Base-by-base conservation (phyloP, 345 rosid genomes). In the Jatropha curcas region DNA sequence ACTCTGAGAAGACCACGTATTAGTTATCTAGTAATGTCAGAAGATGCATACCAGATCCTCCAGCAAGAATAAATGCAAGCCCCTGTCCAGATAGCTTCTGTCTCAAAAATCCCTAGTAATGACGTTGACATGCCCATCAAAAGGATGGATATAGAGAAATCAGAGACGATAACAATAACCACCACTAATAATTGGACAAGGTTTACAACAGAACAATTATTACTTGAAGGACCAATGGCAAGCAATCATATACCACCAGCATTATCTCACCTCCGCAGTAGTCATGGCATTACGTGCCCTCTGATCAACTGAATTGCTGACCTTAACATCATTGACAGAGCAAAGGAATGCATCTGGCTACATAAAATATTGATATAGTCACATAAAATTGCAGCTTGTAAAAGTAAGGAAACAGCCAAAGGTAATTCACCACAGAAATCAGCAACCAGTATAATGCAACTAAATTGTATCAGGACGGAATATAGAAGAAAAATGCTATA, bases 341-440 rank as follows among this genome's bases (percentile, higher is more conserved):
- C 97, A 96, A 66, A 96, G 92, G 77, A 96, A 96, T 74, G 98
- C 93, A 90, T 96, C 99, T 87, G 96, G 95, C 99, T 96, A 86
- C 84, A 90, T 72, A 83, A 65, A 73, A 86, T 70, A 60, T 57
- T 59, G 51, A 76, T 53, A 57, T 68, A 74, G 71, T 78, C 73
- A 80, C 70, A 79, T 62, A 67, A 77, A 70, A 59, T 61, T 74
- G 68, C 69, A 19, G 51, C 67, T 65, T 51, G 48, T 28, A 71
- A 45, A 60, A 20, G 58, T 1, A 71, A n/a, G 30, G 35, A 37
- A 60, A 39, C 12, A 28, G 1, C n/a, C 9, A 9, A 55, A 55
- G 68, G 13, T 34, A 62, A 61, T 50, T 33, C 59, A 39, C n/a
- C 12, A 17, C 10, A 9, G 22, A 45, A 51, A 55, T 27, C 59